Percentiles rank a stretch among this genome's conserved stretches.
phyloP scores from a whole-genome alignment of 2,329 filamentous ascomycete species.

The Alternaria sp. region DNA sequence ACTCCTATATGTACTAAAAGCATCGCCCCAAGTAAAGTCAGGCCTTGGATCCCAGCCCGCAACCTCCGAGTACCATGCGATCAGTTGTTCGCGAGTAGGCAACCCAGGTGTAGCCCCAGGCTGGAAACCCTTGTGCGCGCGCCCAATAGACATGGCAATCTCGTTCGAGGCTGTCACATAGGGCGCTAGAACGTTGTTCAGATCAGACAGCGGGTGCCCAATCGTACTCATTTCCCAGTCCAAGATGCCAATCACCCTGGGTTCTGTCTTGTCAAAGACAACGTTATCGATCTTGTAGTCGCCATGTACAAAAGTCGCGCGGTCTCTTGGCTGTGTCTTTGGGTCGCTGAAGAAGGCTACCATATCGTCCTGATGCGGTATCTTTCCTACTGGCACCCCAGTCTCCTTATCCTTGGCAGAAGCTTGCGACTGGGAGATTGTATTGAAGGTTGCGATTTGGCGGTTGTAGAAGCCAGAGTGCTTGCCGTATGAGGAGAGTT shows the following conservation, averaged over 20 bases:
- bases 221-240: constrained; percentile 97
- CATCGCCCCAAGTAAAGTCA: constrained; percentile 70
- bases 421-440: constrained; percentile 81
- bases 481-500: constrained; percentile 77
- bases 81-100: constrained; percentile 65
- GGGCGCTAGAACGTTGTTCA: constrained; percentile 75
- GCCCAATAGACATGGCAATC: constrained; percentile 51
- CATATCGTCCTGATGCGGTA: constrained; percentile 85
- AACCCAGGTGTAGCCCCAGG: constrained; percentile 72
- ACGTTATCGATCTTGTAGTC: constrained; percentile 84
- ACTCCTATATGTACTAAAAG: constrained; percentile 67
- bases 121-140: constrained; percentile 64
- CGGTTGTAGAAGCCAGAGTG: constrained; percentile 80
- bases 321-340: constrained; percentile 75
- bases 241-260: constrained; percentile 87
- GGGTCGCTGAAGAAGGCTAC: constrained; percentile 78
- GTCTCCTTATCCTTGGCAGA: constrained; percentile 79
- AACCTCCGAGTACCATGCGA: constrained; percentile 72
- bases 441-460: constrained; percentile 83
- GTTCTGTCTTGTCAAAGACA: constrained; percentile 84
- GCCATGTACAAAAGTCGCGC: constrained; percentile 84
- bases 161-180: constrained; percentile 54
- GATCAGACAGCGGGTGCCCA: constrained; percentile 91
- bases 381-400: constrained; percentile 75
- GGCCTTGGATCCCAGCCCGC: constrained; percentile 74